Conservation (phyloP, 2,329 filamentous ascomycete species). For the Aspergillus udagawae region DNA sequence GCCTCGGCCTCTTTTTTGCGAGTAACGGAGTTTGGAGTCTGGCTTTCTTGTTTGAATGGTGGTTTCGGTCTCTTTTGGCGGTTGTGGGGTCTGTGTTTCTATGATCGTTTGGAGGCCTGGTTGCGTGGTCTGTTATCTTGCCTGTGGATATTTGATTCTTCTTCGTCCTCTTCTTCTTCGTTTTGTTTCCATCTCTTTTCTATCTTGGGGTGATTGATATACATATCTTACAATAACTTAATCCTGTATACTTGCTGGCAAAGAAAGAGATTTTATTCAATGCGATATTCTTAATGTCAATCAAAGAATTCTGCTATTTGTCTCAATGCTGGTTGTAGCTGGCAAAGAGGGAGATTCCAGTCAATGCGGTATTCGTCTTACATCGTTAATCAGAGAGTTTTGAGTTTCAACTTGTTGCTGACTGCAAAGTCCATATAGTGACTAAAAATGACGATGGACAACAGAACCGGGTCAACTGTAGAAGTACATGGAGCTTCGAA, state of each 20-base stretch:
- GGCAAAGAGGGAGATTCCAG: not conserved
- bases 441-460: not conserved
- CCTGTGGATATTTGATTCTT: not conserved
- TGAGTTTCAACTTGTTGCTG: too few relatives aligned
- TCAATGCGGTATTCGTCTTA: not conserved
- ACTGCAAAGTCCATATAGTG: not conserved
- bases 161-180: not conserved
- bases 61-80: conserved; percentile 10
- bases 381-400: not conserved
- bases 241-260: not conserved
- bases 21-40: conserved; percentile 17
- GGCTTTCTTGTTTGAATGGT: conserved; percentile 10
- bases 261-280: not conserved
- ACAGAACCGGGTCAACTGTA: not conserved
- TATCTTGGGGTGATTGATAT: not conserved
- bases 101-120: not conserved
- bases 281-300: not conserved
- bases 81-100: conserved; percentile 1
- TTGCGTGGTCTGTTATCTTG: not conserved
- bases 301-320: not conserved
- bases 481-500: not conserved
- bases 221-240: not conserved
- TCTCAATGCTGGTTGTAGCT: too few relatives aligned
- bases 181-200: not conserved
- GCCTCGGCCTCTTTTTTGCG: conserved; percentile 19